phyloP scores from a whole-genome alignment of 2,329 filamentous ascomycete genomes.

The Myriangium duriaei region DNA sequence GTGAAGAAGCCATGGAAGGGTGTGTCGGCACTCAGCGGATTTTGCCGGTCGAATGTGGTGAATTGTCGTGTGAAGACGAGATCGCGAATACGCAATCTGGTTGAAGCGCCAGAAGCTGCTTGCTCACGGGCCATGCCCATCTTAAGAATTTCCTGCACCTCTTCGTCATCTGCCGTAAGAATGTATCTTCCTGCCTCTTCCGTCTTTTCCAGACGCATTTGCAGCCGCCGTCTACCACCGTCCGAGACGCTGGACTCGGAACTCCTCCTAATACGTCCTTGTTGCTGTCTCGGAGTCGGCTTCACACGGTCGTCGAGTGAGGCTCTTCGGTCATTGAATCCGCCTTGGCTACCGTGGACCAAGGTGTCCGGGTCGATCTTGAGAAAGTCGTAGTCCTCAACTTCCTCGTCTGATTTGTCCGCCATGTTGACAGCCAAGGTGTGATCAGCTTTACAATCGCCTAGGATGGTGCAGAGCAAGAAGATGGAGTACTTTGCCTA shows the following conservation, averaged over 20 bases:
- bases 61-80: conserved; percentile 62
- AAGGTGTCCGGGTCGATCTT: conserved; percentile 25
- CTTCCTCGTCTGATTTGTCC: conserved; percentile 20
- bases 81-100: conserved; percentile 35
- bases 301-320: conserved; percentile 5
- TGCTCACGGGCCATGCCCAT: conserved; percentile 32
- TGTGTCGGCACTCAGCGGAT: conserved; percentile 49
- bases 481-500: too few species aligned
- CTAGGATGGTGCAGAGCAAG: too few species aligned
- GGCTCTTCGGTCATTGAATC: conserved; percentile 2
- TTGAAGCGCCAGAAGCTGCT: conserved; percentile 22
- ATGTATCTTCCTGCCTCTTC: conserved; percentile 35
- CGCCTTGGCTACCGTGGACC: conserved; percentile 20
- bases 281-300: conserved; percentile 1
- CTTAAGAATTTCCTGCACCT: conserved; percentile 34
- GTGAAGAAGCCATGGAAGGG: conserved; percentile 72
- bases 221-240: conserved; percentile 28
- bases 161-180: conserved; percentile 37
- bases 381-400: conserved; percentile 31
- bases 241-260: conserved; percentile 9
- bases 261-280: conserved; percentile 9
- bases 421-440: conserved; percentile 5
- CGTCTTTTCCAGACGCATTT: conserved; percentile 35
- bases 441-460: too few species aligned
- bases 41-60: conserved; percentile 63